Evolutionary conservation across 176 grass and related monocot species (phyloP), one percentile per base, ranked within the genome.

Genomic region (Lolium multiflorum): DNA sequence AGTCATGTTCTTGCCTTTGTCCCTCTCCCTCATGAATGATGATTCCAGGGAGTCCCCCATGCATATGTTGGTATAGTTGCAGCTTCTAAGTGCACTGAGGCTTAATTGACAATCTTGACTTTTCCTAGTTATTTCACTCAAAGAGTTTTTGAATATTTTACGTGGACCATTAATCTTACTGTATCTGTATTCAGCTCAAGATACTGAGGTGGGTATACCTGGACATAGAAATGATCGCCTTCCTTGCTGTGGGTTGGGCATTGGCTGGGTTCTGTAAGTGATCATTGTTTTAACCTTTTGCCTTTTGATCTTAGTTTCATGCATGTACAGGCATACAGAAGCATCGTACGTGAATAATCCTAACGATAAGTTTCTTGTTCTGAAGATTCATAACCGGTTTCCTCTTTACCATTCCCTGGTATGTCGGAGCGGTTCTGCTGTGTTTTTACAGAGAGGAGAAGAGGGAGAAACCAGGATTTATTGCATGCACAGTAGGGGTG

Each of bases 231-330:
- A 89, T 74, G 88, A 81, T 7, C 90, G 88, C 39, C 91, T 98
- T 52, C 88, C 88, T 16, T 98, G 96, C 57, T 98, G 91, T 11
- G 92, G 96, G 5, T 80, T 94, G 9, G 93, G 96, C 59, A 63
- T 96, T 82, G 96, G 96, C 46, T 98, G 96, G 96, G 74, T 98
- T 82, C 55, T 98, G 96, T 98, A 90, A 91, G 93, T 89, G 73
- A 81, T 12, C 31, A 9, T 49, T 43, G 37, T 66, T 75, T 25
- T 76, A 14, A 21, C 2, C 39, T 35, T 74, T 67, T 72, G 11
- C 56, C 13, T 41, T 37, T 3, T 87, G 41, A 77, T 61, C 20
- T n/a, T 61, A 61, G 10, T 58, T 88, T 71, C 70, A 79, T 39
- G 18, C 76, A 83, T 49, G 18, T 71, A 55, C 68, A 67, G 28